These are phyloP conservation scores for Albifimbria verrucaria DNA, from an alignment of 2,329 filamentous ascomycete species.

Conservation along the genomic window DNA sequence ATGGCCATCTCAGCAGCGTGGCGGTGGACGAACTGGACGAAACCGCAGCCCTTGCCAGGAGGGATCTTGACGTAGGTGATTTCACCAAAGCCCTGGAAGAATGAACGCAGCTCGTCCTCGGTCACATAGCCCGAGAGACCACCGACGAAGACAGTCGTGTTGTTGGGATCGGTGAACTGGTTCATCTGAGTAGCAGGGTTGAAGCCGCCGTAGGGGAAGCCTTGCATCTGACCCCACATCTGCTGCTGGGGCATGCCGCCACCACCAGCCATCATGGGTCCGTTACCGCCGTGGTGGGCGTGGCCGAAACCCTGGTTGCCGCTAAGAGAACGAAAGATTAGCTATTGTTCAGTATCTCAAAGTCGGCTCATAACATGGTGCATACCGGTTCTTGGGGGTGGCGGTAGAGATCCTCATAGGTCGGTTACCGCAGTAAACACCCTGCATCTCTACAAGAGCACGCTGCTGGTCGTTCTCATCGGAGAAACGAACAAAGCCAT, in stretches of 20 bases:
- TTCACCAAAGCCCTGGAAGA: constrained; percentile 99
- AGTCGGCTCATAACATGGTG: background rate
- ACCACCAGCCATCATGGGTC: constrained; percentile 40
- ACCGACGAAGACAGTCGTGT: constrained; percentile 97
- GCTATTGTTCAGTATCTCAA: background rate
- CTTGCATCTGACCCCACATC: constrained; percentile 35
- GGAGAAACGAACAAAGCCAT: constrained; percentile 96
- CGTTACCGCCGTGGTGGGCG: constrained; percentile 33
- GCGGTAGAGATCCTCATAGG: constrained; percentile 98
- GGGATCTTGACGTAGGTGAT: constrained; percentile 99
- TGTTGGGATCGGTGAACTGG: constrained; percentile 99
- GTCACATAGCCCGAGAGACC: constrained; percentile 97
- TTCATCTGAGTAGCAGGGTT: constrained; percentile 71
- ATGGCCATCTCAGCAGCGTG: constrained; percentile 99
- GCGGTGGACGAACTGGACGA: constrained; percentile 98
- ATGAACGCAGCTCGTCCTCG: constrained; percentile 98
- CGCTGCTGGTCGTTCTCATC: constrained; percentile 96
- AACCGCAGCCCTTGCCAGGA: constrained; percentile 97
- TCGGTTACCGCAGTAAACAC: constrained; percentile 96
- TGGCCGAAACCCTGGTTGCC: constrained; percentile 37
- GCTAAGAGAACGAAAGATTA: constrained; percentile 13
- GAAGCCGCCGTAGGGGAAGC: constrained; percentile 40
- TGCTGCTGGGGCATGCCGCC: constrained; percentile 40
- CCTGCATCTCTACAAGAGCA: constrained; percentile 96
- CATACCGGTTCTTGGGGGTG: constrained; percentile 85